These are phyloP conservation scores for Colletotrichum spaethianum DNA, from an alignment of 2,329 filamentous ascomycete species.

Conservation along the genomic window DNA sequence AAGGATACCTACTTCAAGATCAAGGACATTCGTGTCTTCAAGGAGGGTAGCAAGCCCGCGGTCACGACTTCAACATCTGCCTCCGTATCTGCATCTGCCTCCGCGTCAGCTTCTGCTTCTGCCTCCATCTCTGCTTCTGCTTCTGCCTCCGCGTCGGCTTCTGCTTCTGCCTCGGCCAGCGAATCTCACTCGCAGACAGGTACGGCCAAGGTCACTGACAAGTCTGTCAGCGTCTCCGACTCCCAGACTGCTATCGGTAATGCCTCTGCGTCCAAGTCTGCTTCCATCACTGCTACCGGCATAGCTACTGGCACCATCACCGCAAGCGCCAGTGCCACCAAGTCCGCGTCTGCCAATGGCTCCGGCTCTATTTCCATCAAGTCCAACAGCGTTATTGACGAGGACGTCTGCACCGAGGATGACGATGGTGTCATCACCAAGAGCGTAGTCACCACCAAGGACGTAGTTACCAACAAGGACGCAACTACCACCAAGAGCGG, in stretches of 20 bases:
- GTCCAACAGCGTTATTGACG: not conserved
- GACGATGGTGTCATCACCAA: conserved; percentile 17
- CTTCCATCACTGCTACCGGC: not conserved
- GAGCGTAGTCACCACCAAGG: not conserved
- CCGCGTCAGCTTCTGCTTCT: conserved; percentile 44
- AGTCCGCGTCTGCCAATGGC: not conserved
- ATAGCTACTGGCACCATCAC: conserved; percentile 14
- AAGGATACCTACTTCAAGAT: conserved; percentile 61
- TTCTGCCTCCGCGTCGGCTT: conserved; percentile 14
- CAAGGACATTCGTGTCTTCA: conserved; percentile 55
- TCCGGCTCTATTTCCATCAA: not conserved
- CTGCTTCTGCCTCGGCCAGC: conserved; percentile 19
- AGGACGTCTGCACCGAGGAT: conserved; percentile 35
- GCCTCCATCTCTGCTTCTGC: conserved; percentile 46
- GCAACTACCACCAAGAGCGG: conserved; percentile 23
- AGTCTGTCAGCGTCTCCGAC: conserved; percentile 51
- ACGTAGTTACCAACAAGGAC: conserved; percentile 31
- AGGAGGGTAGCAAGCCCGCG: conserved; percentile 37
- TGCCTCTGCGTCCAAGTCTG: not conserved
- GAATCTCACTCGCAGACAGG: not conserved
- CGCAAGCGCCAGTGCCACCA: conserved; percentile 3
- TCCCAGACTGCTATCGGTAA: conserved; percentile 5
- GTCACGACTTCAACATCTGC: not conserved
- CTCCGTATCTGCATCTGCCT: not conserved
- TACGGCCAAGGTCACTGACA: conserved; percentile 29